Percentiles rank a stretch among this genome's conserved stretches.
phyloP scores from a whole-genome alignment of 1,139 yeast species.

The Candida glucosophila region DNA sequence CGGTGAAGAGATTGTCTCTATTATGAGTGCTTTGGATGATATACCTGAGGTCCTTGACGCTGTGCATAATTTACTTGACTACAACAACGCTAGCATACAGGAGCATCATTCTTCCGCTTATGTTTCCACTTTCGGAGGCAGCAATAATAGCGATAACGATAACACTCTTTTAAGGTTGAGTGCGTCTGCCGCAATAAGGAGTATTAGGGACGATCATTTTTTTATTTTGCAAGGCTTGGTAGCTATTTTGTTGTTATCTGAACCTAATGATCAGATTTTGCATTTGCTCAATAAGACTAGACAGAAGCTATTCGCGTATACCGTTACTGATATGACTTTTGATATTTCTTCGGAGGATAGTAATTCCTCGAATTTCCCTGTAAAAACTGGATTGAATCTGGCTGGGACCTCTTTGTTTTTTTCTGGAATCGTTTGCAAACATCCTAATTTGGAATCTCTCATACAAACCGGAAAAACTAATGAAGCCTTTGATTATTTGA shows the following conservation, averaged over 20 bases:
- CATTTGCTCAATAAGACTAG: constrained; percentile 19
- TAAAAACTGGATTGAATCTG: constrained; percentile 8
- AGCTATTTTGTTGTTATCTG: constrained; percentile 24
- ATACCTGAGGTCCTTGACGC: constrained; percentile 19
- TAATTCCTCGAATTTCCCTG: too few relatives aligned
- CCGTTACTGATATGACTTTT: constrained; percentile 16
- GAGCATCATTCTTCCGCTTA: constrained; percentile 24
- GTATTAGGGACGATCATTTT: constrained; percentile 19
- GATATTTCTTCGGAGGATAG: constrained; percentile 20
- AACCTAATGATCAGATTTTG: constrained; percentile 19
- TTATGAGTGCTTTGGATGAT: constrained; percentile 14
- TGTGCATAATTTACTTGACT: constrained; percentile 16
- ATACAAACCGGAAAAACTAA: constrained; percentile 14
- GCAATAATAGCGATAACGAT: constrained; percentile 4
- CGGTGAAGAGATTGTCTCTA: constrained; percentile 12
- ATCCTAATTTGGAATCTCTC: constrained; percentile 13
- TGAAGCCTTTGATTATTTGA: constrained; percentile 21
- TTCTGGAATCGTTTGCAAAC: constrained; percentile 14
- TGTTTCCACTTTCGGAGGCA: constrained; percentile 19
- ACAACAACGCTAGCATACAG: constrained; percentile 1
- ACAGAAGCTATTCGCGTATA: constrained; percentile 16
- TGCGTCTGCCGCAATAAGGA: constrained; percentile 16
- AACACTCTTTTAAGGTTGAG: constrained; percentile 14
- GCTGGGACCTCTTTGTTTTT: constrained; percentile 20
- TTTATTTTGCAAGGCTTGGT: constrained; percentile 15